phyloP scores from a whole-genome alignment of 192 early-diverging fungal species.

The Geranomyces michiganensis region DNA sequence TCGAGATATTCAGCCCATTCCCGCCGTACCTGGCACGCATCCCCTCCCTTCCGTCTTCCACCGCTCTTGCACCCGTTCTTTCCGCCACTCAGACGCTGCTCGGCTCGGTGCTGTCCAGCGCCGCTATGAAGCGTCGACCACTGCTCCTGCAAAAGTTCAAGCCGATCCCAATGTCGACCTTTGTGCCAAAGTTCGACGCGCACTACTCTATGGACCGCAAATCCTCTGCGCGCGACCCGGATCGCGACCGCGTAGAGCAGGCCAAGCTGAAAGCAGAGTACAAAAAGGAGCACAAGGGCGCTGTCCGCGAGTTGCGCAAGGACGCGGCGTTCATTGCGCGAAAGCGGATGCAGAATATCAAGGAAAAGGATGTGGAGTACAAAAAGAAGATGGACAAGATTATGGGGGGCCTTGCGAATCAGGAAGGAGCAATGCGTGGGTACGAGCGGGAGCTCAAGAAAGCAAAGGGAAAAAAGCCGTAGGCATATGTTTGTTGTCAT shows the following conservation, averaged over 20 bases:
- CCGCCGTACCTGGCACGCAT: constrained; percentile 20
- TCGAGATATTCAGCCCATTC: constrained; percentile 41
- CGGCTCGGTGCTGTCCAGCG: constrained; percentile 18
- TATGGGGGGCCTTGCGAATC: constrained; percentile 79
- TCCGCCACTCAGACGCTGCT: constrained; percentile 23
- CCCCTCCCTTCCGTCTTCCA: background rate
- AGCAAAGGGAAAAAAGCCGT: constrained; percentile 36
- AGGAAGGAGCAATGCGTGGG: constrained; percentile 69
- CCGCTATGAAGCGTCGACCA: constrained; percentile 56
- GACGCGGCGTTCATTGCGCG: constrained; percentile 87
- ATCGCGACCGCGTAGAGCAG: constrained; percentile 71
- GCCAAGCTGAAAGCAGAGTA: constrained; percentile 80
- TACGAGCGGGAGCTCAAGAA: constrained; percentile 52
- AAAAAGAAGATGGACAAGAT: constrained; percentile 89
- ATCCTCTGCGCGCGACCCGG: constrained; percentile 68
- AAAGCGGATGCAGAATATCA: constrained; percentile 66
- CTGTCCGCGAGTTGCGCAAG: constrained; percentile 92
- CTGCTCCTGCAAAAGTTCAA: constrained; percentile 83
- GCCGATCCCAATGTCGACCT: constrained; percentile 83
- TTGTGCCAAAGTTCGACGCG: constrained; percentile 89
- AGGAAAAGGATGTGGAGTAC: constrained; percentile 82
- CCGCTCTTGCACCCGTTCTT: background rate
- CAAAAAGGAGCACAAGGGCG: constrained; percentile 94
- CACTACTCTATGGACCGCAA: constrained; percentile 83
- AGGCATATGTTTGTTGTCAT: too few species aligned